A percentile compares a stretch with the other conserved stretches of the same genome.
Evolutionary conservation across 768 basidiomycete genomes (phyloP).

Genomic region (Fomitopsis serialis): DNA sequence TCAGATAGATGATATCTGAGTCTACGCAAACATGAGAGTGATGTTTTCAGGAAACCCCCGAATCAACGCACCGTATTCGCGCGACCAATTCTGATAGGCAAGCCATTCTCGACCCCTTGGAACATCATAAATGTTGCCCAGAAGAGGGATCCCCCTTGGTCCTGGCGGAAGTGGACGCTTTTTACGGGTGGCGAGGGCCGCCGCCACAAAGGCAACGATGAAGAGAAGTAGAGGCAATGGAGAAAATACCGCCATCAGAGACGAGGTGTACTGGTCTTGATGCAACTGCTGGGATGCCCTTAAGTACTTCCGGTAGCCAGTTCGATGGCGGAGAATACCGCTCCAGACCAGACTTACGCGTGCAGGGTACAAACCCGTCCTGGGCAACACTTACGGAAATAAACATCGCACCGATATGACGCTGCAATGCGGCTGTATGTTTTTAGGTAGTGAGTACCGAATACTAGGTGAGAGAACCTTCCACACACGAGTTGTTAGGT

Average conservation of each 20-base stretch:
- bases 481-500: background rate
- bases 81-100: slow-evolving; percentile 12
- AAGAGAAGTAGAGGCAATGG: slow-evolving; percentile 1
- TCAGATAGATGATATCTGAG: slow-evolving; percentile 21
- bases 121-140: slow-evolving; percentile 20
- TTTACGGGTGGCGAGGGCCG: slow-evolving; percentile 4
- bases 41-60: background rate
- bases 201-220: slow-evolving; percentile 3
- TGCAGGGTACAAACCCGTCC: background rate
- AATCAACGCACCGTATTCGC: slow-evolving; percentile 9
- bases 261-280: background rate
- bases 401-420: background rate
- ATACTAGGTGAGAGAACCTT: background rate
- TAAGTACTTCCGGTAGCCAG: background rate
- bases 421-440: background rate
- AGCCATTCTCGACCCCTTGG: slow-evolving; percentile 18
- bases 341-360: background rate
- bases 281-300: background rate
- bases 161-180: slow-evolving; percentile 18
- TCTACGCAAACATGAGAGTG: slow-evolving; percentile 6
- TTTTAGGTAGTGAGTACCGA: background rate
- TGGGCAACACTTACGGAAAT: background rate
- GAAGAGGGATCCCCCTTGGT: slow-evolving; percentile 17
- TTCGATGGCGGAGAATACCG: background rate
- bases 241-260: background rate